Evolutionary conservation across 768 basidiomycete genomes (phyloP).

Genomic region (Pisolithus marmoratus): DNA sequence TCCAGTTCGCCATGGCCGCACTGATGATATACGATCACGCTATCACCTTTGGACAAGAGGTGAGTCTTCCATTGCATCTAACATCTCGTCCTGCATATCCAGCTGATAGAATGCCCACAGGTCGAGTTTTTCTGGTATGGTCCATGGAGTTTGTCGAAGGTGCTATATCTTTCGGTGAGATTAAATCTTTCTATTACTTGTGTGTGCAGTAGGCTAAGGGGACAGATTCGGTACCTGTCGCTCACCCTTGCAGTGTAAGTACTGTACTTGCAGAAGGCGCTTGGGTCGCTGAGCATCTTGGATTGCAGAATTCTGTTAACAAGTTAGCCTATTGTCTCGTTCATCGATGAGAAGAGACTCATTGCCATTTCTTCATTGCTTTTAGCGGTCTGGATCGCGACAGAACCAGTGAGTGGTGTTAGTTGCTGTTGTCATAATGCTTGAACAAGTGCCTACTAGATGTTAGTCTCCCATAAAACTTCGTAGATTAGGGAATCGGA

Average conservation of each 20-base stretch:
- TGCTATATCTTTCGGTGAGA: constrained; percentile 8
- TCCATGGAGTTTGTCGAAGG: constrained; percentile 2
- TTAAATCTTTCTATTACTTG: neutral
- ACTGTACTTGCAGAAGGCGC: neutral
- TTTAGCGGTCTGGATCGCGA: neutral
- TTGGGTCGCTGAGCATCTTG: neutral
- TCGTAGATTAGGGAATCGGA: too few relatives aligned
- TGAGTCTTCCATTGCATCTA: neutral
- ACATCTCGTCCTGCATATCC: neutral
- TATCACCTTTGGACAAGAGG: constrained; percentile 3
- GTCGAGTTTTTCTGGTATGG: constrained; percentile 5
- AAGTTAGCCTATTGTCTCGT: neutral
- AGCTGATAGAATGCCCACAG: neutral
- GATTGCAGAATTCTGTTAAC: neutral
- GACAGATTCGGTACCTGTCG: constrained; percentile 7
- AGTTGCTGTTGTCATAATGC: neutral
- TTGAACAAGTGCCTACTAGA: neutral
- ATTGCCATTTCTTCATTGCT: neutral
- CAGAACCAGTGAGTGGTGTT: neutral
- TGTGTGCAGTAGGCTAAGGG: neutral
- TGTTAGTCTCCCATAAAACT: neutral
- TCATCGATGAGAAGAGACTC: neutral
- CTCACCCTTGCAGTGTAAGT: neutral
- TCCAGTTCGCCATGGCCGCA: neutral
- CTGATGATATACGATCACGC: neutral